Base-by-base conservation (phyloP, 2,329 filamentous ascomycete species). In the Fonsecaea nubica region DNA sequence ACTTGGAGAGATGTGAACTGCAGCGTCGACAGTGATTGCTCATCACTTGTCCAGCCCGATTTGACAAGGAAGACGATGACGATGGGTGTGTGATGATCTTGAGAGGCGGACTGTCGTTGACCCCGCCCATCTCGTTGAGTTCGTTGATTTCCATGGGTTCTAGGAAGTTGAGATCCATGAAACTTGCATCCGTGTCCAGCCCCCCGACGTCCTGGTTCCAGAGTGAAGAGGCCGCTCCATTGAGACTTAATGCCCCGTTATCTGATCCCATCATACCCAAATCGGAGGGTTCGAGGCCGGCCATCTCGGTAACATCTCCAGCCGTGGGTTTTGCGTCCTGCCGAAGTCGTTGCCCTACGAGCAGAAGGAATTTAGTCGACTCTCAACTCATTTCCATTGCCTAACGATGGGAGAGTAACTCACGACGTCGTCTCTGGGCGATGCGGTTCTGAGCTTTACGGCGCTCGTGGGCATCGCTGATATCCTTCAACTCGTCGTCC, bases 401-500 rank as follows among this genome's bases (percentile, higher is more conserved):
- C 12, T n/a, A 4, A 33, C 25, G n/a, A n/a, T 10, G n/a, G 7
- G n/a, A 33, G 33, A n/a, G 35, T 35, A 56, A 25, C 53, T 38
- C 18, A 56, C 53, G 25, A 9, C 53, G 53, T 10, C 53, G 53
- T 18, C 53, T 36, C 10, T 56, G 53, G 9, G 53, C 53, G n/a
- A 56, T 56, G 12, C 53, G 53, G 35, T 56, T 56, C 53, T 56
- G 53, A 33, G 53, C 53, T 21, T 56, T 56, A 4, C 53, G 53
- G 35, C 53, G 53, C 53, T 56, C 53, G 25, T 56, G 53, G 21
- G 53, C 53, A 7, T 56, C 53, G 32, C 25, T 56, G 53, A 56
- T 56, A n/a, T 56, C 53, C 18, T 56, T 56, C 53, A 56, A 33
- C n/a, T 56, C 53, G 12, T 56, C 53, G n/a, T 30, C 32, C 53